Base-by-base conservation (phyloP, 495 filamentous ascomycete species). In the Achaetomiella virescens region DNA sequence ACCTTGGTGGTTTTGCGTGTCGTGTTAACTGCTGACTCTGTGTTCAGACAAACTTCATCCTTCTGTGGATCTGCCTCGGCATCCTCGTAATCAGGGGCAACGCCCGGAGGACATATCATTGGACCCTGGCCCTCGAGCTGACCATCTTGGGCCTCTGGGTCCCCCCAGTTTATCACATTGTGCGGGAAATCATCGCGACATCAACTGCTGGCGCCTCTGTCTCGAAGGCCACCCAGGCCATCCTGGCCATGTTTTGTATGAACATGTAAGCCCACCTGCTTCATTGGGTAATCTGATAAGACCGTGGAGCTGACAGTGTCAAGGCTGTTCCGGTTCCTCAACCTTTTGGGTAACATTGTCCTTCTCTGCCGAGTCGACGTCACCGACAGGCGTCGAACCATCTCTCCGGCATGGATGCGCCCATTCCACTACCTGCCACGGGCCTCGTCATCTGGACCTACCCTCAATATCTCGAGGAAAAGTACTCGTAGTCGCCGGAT, bases 71-170 rank as follows among this genome's bases (percentile, higher is more conserved):
- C 6, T 63, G 60, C 45, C 40, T 70, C 12, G 31, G 12, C 3
- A 47, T 66, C 2, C 17, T 68, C 20, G 43, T 61, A 0, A 50
- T 63, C 44, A 48, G 63, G 9, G 61, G 59, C 6, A 59, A 58
- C 36, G 41, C 31, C 17, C 17, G 31, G 14, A 27, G 58, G 21
- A 64, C 62, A 6, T 66, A 66, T 31, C 47, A 55, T 21, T 56
- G 15, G 14, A 62, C 63, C 5, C 35, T 68, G 2, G 31, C 47
- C 6, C n/a, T 67, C 6, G 69, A 72, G 52, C 57, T 68, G 33
- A 29, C 36, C n/a, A 66, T 67, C 31, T 44, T 70, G 6, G 60
- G 55, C 2, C 56, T 66, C 6, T 72, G 69, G 69, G 51, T 67
- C 12, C 59, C 62, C 0, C 65, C 69, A 4, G 48, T 70, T 15